Evolutionary conservation across 2,329 filamentous ascomycete species (phyloP).

Genomic region (Ceratocystis destructans): DNA sequence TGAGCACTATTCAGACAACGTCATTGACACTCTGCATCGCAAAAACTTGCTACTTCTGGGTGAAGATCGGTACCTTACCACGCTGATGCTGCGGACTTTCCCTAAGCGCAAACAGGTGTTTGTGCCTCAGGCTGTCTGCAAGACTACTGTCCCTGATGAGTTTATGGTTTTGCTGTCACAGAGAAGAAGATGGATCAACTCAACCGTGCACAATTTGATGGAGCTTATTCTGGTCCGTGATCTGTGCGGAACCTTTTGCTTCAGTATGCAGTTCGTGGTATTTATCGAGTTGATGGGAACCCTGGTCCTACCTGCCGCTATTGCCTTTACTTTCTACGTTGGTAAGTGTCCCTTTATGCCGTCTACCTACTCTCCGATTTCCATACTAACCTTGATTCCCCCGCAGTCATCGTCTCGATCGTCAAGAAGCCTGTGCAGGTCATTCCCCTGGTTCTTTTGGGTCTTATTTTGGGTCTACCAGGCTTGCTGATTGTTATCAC

Average conservation of each 20-base stretch:
- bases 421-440: slow-evolving; percentile 62
- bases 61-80: slow-evolving; percentile 90
- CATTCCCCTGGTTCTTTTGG: slow-evolving; percentile 81
- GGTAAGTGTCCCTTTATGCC: slow-evolving; percentile 40
- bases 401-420: slow-evolving; percentile 69
- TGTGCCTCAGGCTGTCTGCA: slow-evolving; percentile 95
- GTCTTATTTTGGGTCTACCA: slow-evolving; percentile 82
- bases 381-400: slow-evolving; percentile 12
- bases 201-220: slow-evolving; percentile 96
- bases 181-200: slow-evolving; percentile 97
- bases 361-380: not conserved
- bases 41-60: slow-evolving; percentile 87
- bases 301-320: slow-evolving; percentile 85
- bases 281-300: slow-evolving; percentile 93
- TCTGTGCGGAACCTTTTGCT: slow-evolving; percentile 96
- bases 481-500: slow-evolving; percentile 85
- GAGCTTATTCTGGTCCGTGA: slow-evolving; percentile 90
- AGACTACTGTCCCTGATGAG: slow-evolving; percentile 86
- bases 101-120: slow-evolving; percentile 98
- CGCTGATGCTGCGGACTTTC: slow-evolving; percentile 96
- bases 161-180: slow-evolving; percentile 91
- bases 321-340: slow-evolving; percentile 93
- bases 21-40: slow-evolving; percentile 95
- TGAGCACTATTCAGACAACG: slow-evolving; percentile 98
- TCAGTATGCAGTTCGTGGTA: slow-evolving; percentile 98